Evolutionary conservation across 805 yeast genomes (phyloP).

Genomic region (Wickerhamiella occidentalis): DNA sequence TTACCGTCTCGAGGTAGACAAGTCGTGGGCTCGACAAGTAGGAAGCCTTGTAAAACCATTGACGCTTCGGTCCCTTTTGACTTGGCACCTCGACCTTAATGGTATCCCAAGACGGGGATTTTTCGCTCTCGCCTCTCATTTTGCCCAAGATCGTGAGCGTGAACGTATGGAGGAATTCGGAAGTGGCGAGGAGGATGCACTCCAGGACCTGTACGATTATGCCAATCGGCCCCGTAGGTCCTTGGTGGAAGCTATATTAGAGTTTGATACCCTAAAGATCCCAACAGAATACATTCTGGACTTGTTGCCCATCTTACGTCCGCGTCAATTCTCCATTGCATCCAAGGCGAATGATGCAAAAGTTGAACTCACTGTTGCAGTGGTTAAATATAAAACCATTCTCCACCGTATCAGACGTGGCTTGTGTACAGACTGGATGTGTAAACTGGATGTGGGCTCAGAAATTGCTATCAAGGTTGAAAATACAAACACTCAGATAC

Average conservation of each 20-base stretch:
- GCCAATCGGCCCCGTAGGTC: conserved; percentile 91
- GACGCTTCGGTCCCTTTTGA: conserved; percentile 60
- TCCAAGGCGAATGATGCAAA: conserved; percentile 29
- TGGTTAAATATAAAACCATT: conserved; percentile 78
- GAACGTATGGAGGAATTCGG: conserved; percentile 70
- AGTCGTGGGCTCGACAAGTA: conserved; percentile 22
- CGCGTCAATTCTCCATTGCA: conserved; percentile 78
- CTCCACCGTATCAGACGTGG: conserved; percentile 68
- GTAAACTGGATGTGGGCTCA: conserved; percentile 38
- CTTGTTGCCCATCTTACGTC: conserved; percentile 63
- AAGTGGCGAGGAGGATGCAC: conserved; percentile 47
- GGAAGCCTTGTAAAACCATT: conserved; percentile 44
- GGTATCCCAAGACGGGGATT: conserved; percentile 78
- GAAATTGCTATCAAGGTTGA: conserved; percentile 34
- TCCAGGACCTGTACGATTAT: conserved; percentile 76
- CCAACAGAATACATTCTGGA: conserved; percentile 72
- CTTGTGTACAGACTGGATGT: conserved; percentile 68
- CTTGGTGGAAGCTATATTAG: conserved; percentile 67
- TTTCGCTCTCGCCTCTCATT: conserved; percentile 62
- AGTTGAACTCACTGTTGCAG: conserved; percentile 64
- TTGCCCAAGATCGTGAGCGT: conserved; percentile 62
- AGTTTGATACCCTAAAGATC: conserved; percentile 61
- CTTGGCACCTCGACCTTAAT: conserved; percentile 69
- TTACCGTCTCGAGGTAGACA: conserved; percentile 34
- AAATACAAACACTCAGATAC: conserved; percentile 30